A percentile compares a stretch with the other conserved stretches of the same genome.
These are phyloP conservation scores for Cryoendolithus antarcticus DNA, from an alignment of 2,329 filamentous ascomycete species.

Conservation along the genomic window DNA sequence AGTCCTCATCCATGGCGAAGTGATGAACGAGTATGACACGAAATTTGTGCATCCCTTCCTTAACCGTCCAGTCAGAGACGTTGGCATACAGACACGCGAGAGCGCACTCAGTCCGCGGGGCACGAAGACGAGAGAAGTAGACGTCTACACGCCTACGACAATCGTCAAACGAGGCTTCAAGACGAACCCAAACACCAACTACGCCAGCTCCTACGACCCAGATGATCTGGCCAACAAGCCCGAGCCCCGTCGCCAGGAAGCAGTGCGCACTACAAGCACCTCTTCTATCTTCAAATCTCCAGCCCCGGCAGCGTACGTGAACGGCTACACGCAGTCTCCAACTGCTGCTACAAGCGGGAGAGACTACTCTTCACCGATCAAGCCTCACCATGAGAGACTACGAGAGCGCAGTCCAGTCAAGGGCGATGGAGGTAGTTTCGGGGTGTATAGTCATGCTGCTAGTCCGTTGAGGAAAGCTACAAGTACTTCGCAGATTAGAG, in stretches of 20 bases:
- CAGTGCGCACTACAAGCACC: no score
- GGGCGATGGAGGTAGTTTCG: constrained; percentile 64
- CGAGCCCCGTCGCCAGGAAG: constrained; percentile 9
- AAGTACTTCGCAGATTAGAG: constrained; percentile 41
- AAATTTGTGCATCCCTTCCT: constrained; percentile 88
- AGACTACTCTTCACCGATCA: constrained; percentile 36
- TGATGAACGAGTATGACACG: constrained; percentile 87
- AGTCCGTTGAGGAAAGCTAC: constrained; percentile 73
- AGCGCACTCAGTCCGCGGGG: constrained; percentile 21
- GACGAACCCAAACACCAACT: constrained; percentile 73
- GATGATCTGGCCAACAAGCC: constrained; percentile 31
- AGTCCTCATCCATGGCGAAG: constrained; percentile 75
- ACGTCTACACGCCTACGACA: constrained; percentile 49
- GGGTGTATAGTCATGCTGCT: constrained; percentile 65
- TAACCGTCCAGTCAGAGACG: constrained; percentile 64
- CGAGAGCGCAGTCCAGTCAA: constrained; percentile 40
- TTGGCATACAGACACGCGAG: constrained; percentile 62
- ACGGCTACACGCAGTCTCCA: constrained; percentile 23
- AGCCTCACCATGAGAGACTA: constrained; percentile 29
- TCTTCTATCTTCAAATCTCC: no score
- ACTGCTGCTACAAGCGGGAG: constrained; percentile 22
- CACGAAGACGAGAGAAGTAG: constrained; percentile 35
- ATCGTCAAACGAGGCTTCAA: constrained; percentile 64
- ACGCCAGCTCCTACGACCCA: constrained; percentile 54
- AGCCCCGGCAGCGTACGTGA: constrained; percentile 9